A percentile compares a stretch with the other conserved stretches of the same genome.
phyloP scores from a whole-genome alignment of 306 rosid genomes.

The Ormosia semicastrata region DNA sequence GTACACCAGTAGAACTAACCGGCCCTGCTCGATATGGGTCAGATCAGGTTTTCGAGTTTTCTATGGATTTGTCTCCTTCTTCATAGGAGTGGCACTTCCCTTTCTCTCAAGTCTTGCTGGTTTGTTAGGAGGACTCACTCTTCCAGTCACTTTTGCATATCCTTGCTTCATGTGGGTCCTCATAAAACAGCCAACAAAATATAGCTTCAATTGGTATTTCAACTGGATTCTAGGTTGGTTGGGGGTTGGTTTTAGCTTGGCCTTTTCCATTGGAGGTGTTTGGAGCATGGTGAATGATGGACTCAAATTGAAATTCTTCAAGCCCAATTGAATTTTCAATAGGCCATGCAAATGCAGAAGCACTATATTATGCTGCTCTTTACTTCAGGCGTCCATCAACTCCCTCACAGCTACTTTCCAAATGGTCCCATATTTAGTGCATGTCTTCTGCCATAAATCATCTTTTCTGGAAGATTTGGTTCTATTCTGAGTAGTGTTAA shows the following conservation, averaged over 20 bases:
- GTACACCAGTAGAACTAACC: slow-evolving; percentile 92
- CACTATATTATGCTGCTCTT: not conserved
- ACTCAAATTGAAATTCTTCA: slow-evolving; percentile 90
- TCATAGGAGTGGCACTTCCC: slow-evolving; percentile 99
- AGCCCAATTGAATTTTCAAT: slow-evolving; percentile 55
- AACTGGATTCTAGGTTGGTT: slow-evolving; percentile 92
- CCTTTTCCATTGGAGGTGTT: slow-evolving; percentile 93
- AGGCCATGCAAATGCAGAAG: not conserved
- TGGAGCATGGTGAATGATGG: slow-evolving; percentile 97
- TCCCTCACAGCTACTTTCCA: not conserved
- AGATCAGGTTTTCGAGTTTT: slow-evolving; percentile 90
- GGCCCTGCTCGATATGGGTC: slow-evolving; percentile 97
- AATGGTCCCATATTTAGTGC: not conserved
- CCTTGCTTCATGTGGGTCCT: slow-evolving; percentile 99
- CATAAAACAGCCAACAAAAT: slow-evolving; percentile 81
- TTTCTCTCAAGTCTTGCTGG: slow-evolving; percentile 97
- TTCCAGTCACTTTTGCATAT: slow-evolving; percentile 96
- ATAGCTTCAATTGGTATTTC: slow-evolving; percentile 93
- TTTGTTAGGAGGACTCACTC: slow-evolving; percentile 93
- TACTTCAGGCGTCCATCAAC: not conserved
- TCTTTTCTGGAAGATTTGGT: not conserved
- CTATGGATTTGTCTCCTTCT: slow-evolving; percentile 78
- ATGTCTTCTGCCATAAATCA: not conserved
- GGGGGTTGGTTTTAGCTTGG: slow-evolving; percentile 89
- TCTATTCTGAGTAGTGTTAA: not conserved